Base-by-base conservation (phyloP, 768 basidiomycete species). In the Russula brevipes region DNA sequence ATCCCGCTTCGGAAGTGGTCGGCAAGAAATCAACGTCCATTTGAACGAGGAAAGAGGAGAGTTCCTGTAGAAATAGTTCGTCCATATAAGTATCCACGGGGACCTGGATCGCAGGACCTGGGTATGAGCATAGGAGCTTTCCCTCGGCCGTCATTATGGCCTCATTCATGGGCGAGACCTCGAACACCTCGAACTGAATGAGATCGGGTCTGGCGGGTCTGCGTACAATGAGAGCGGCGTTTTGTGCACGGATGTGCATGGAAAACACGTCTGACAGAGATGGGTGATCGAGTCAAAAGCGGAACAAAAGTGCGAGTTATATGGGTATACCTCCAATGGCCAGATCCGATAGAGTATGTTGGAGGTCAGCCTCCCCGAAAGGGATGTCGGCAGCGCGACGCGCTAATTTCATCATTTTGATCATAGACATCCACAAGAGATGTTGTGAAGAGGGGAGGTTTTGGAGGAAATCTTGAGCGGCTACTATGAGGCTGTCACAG, bases 61-160 rank as follows among this genome's bases (percentile, higher is more conserved):
- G 69, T 38, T 81, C 74, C 4, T 63, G 35, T 2, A 69, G 71
- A 58, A 81, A 80, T 0, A 42, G 47, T 0, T 65, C 50, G 36
- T 77, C 66, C 9, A 74, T 62, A 8, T 76, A 71, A 12, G 66
- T 53, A 9, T 54, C 33, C 31, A 72, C 62, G 5, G 76, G 72
- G 31, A 83, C 36, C 36, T 73, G 58, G 44, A 81, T 72, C 1
- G 80, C 77, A 4, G 79, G 77, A 0, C 76, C 78, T 17, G 82
- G 82, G 68, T 76, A 83, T 0, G 74, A 75, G n/a, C 77, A 75
- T 5, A 77, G 19, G 3, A 84, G 74, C 59, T 81, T 81, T 38
- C 81, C 80, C 41, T 68, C 65, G 0, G 74, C 55, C 2, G 64
- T 68, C 71, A 80, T 78, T 24, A 84, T 74, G 6, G 62, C 64